Conservation (phyloP, 169 alveolate genomes). For the Eimeria acervulina region DNA sequence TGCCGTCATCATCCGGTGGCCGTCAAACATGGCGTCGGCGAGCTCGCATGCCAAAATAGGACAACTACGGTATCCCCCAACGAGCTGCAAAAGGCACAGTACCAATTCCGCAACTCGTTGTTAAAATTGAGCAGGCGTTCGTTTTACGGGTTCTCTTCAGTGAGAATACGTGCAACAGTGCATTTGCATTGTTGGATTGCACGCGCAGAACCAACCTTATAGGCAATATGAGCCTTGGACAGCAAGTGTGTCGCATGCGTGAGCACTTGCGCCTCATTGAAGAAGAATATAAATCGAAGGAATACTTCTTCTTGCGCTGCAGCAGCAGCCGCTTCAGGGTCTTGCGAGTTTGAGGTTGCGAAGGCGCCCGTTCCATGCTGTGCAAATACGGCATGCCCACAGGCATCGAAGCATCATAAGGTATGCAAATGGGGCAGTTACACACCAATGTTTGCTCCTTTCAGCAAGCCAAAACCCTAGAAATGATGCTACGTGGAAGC, state of each 20-base stretch:
- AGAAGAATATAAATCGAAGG: conserved; percentile 74
- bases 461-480: not conserved
- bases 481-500: not conserved
- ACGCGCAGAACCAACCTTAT: conserved; percentile 30
- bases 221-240: conserved; percentile 76
- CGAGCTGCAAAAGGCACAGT: conserved; percentile 61
- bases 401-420: not conserved
- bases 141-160: not conserved
- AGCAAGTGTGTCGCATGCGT: conserved; percentile 81
- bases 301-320: conserved; percentile 76
- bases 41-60: conserved; percentile 82
- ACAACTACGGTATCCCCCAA: conserved; percentile 78
- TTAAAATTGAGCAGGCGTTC: not conserved
- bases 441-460: not conserved
- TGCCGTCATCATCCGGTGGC: conserved; percentile 80
- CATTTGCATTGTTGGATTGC: not conserved
- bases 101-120: not conserved
- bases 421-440: not conserved
- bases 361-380: conserved; percentile 82
- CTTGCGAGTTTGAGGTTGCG: conserved; percentile 33
- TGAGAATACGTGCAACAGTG: not conserved
- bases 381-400: not conserved
- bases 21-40: conserved; percentile 82
- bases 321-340: conserved; percentile 80
- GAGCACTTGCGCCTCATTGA: conserved; percentile 80